A percentile compares a stretch with the other conserved stretches of the same genome.
Conservation (phyloP, 176 grass and related monocot species). For the Urochloa ruziziensis region DNA sequence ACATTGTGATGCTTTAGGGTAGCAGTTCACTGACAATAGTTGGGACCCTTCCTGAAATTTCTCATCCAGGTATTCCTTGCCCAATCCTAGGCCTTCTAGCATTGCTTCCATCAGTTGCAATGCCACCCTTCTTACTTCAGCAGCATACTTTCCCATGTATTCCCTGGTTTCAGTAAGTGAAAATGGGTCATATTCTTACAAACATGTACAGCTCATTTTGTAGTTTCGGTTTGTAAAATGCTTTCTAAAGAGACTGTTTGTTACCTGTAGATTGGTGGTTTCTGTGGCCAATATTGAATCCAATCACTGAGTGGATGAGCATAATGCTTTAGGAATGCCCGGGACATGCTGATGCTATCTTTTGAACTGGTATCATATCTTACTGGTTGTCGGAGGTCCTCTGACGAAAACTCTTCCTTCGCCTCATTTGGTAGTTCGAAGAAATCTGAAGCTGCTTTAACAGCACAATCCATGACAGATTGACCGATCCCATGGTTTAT, state of each 20-base stretch:
- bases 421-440: slow-evolving; percentile 53
- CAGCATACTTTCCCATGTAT: slow-evolving; percentile 50
- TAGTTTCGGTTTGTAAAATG: background rate
- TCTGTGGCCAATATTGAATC: slow-evolving; percentile 54
- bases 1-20: slow-evolving; percentile 35
- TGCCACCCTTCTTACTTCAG: slow-evolving; percentile 46
- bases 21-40: slow-evolving; percentile 61
- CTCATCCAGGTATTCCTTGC: slow-evolving; percentile 30
- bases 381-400: slow-evolving; percentile 53
- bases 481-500: slow-evolving; percentile 73
- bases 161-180: slow-evolving; percentile 42
- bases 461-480: slow-evolving; percentile 55
- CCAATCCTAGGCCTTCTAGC: slow-evolving; percentile 55
- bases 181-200: background rate
- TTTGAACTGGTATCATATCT: slow-evolving; percentile 55
- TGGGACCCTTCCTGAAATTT: slow-evolving; percentile 71
- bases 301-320: slow-evolving; percentile 57
- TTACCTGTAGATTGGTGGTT: slow-evolving; percentile 62
- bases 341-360: slow-evolving; percentile 41
- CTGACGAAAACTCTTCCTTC: slow-evolving; percentile 54
- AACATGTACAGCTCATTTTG: background rate
- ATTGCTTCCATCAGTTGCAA: slow-evolving; percentile 56
- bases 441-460: slow-evolving; percentile 63
- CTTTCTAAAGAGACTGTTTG: background rate
- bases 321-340: slow-evolving; percentile 73